Base-by-base conservation (phyloP, 225 moss, liverwort and hornwort species). In the Polytrichum commune region DNA sequence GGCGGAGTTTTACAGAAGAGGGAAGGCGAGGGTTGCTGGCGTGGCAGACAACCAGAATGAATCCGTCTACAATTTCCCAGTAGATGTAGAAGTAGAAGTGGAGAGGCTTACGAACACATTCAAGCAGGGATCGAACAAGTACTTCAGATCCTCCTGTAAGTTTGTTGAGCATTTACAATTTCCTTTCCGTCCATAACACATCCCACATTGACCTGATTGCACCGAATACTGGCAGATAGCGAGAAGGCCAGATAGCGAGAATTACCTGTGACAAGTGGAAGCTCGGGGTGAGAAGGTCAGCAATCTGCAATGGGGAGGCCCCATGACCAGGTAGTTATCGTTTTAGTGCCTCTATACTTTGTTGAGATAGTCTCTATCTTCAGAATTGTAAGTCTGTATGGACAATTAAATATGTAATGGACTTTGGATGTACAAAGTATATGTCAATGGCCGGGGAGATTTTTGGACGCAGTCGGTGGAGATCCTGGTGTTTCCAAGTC, bases 41-140 rank as follows among this genome's bases (percentile, higher is more conserved):
- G 22, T 26, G 10, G 26, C 22, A 16, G 53, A 26, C 46, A 53
- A 54, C 30, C 26, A 68, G 60, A 29, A 63, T 24, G 66, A 68
- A 53, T 74, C 77, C 72, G 0, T 1, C 19, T 77, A 4, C 30
- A 16, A 72, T 33, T 78, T 28, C 7, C 68, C 77, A 0, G n/a
- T n/a, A n/a, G n/a, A n/a, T n/a, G 19, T 53, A 53, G 82, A 82
- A 72, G 62, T 74, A 33, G 82, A 82, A 64, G 71, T 72, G 33
- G 81, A 82, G 68, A 68, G 53, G 54, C 56, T 77, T 23, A 53
- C 55, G 60, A 75, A 72, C 65, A 78, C 82, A 16, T 82, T 54
- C 68, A 75, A 69, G 23, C 69, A 74, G 64, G 82, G 82, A 55
- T 64, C 68, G 68, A 69, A 27, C 55, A 82, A 27, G 30, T 53